Conservation (phyloP, 306 rosid species). For the Rosa rugosa region DNA sequence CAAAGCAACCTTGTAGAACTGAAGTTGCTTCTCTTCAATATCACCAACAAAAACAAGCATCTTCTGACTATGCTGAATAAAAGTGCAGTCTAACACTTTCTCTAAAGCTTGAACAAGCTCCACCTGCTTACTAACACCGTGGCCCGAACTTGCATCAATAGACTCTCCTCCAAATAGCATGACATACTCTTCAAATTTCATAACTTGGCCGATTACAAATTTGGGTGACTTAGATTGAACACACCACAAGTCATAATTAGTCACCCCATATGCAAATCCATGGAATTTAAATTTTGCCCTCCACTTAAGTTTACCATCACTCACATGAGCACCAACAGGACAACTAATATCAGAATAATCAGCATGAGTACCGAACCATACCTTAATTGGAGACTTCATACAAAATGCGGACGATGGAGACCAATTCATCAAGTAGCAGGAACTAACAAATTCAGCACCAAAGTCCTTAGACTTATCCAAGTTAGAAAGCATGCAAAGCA, state of each 20-base stretch:
- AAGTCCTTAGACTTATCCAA: background rate
- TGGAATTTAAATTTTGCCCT: background rate
- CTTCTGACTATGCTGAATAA: background rate
- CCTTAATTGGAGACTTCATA: background rate
- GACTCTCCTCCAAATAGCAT: background rate
- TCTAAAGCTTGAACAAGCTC: background rate
- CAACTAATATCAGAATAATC: background rate
- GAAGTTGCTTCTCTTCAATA: background rate
- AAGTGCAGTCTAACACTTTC: background rate
- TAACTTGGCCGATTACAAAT: background rate
- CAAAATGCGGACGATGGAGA: background rate
- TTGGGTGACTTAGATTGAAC: background rate
- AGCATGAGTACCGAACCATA: background rate
- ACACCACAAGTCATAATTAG: background rate
- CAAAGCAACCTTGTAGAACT: background rate
- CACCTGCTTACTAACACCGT: background rate
- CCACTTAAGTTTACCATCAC: background rate
- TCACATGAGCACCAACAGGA: background rate
- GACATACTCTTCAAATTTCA: background rate
- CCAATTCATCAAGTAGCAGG: background rate
- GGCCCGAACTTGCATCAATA: background rate
- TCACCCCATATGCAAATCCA: background rate
- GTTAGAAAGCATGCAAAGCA: too few species aligned
- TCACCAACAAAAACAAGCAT: background rate
- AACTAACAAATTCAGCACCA: background rate